Percentiles rank a stretch among this genome's conserved stretches.
Evolutionary conservation across 1,139 yeast species (phyloP).

Genomic region (Candida pseudoviswanathii): DNA sequence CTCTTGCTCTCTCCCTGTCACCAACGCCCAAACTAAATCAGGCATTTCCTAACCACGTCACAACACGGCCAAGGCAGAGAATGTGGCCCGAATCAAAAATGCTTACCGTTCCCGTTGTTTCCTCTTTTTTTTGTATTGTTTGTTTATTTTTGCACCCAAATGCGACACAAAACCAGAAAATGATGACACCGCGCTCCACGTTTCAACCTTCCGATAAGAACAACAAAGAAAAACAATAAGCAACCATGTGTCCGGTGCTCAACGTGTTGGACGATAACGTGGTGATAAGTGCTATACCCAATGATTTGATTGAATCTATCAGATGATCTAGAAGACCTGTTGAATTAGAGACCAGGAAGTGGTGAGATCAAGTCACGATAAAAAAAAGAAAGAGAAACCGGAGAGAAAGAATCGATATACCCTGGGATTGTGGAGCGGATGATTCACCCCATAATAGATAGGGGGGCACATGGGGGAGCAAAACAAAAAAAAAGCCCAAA

Average conservation of each 20-base stretch:
- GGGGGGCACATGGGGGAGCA: constrained; percentile 4
- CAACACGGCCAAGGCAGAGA: no score
- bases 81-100: no score
- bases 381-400: background rate
- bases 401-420: background rate
- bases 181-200: constrained; percentile 2
- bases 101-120: no score
- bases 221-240: background rate
- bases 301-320: no score
- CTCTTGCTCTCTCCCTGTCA: no score
- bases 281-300: no score
- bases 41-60: no score
- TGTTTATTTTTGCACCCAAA: constrained; percentile 1
- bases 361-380: background rate
- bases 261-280: no score
- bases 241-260: background rate
- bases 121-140: background rate
- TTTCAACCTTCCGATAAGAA: constrained; percentile 1
- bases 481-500: background rate
- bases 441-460: background rate
- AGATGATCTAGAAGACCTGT: no score
- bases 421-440: no score
- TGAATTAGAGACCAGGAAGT: no score
- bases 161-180: background rate
- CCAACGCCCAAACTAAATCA: no score